phyloP scores from a whole-genome alignment of 441 rosid genomes.

The Kokia cookei region DNA sequence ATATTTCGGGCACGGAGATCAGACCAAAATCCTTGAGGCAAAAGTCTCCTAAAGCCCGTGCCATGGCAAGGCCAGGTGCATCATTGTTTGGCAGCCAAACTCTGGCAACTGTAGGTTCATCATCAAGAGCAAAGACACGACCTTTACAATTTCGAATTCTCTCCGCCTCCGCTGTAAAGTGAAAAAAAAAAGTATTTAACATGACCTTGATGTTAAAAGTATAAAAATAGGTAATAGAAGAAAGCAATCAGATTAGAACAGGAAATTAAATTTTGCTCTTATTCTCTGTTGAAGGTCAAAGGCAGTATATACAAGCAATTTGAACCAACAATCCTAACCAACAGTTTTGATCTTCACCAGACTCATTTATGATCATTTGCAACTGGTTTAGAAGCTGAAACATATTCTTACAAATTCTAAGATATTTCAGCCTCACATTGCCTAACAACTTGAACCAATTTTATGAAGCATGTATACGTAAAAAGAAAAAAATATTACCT shows the following conservation, averaged over 20 bases:
- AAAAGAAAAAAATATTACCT: no score
- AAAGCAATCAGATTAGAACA: background rate
- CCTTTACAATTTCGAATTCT: slow-evolving; percentile 80
- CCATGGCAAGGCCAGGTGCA: slow-evolving; percentile 98
- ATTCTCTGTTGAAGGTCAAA: background rate
- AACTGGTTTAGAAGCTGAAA: no score
- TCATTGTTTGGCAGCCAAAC: slow-evolving; percentile 91
- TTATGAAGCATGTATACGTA: background rate
- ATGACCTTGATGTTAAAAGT: background rate
- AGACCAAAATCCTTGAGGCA: slow-evolving; percentile 91
- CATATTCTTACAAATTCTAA: no score
- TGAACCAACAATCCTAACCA: background rate
- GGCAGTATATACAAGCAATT: background rate
- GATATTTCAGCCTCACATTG: no score
- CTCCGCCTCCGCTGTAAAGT: slow-evolving; percentile 69
- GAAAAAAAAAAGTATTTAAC: background rate
- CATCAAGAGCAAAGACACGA: slow-evolving; percentile 85
- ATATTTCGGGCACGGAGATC: slow-evolving; percentile 87
- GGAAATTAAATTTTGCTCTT: background rate
- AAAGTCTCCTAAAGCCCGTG: slow-evolving; percentile 97
- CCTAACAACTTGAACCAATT: background rate
- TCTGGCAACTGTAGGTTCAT: slow-evolving; percentile 92
- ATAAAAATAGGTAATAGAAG: background rate
- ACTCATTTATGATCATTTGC: no score
- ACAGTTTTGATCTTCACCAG: background rate